Base-by-base conservation (phyloP, 2,329 filamentous ascomycete species). In the Daldinia eschscholtzii region DNA sequence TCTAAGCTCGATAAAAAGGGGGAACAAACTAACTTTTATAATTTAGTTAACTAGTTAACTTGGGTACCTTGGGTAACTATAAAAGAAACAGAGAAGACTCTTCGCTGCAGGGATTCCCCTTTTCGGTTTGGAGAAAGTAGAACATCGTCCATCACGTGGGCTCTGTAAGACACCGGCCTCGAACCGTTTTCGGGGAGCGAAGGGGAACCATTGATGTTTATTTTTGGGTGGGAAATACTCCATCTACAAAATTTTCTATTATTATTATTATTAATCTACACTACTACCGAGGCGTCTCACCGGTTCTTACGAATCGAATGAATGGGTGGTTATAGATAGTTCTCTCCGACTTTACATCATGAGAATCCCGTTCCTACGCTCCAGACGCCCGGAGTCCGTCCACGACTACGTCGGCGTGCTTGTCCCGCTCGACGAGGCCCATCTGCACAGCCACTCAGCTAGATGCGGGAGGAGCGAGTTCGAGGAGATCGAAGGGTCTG, bases 401-500 rank as follows among this genome's bases (percentile, higher is more conserved):
- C 77, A 84, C 67, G 80, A 86, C 76, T 88, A 87, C 71, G 70
- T 80, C 26, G 84, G 83, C 70, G 85, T 88, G 37, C 74, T 88
- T 18, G 77, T 89, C 10, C 82, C 86, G 23, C 81, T 89, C 1
- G 84, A 86, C 18, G 81, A 88, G 71, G 87, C 87, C 0, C 86
- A 88, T 76, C 80, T 85, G 50, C 83, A 88, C 76, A 87, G 85
- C 73, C 83, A 87, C 71, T 84, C 85, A 13, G 84, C 85, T 18
- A 81, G 85, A 60, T 80, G 79, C 9, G 83, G 85, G 6, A 79
- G 77, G 46, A 78, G 79, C 60, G 82, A 83, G 67, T 83, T 83
- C 64, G 83, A 85, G 65, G 79, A 80, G 57, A 75, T 73, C 44
- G 81, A 82, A 50, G 83, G 20, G 20, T 23, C 79, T 64, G 81